These are phyloP conservation scores for Epichloe coenophiala DNA, from an alignment of 2,329 filamentous ascomycete genomes.

Conservation along the genomic window DNA sequence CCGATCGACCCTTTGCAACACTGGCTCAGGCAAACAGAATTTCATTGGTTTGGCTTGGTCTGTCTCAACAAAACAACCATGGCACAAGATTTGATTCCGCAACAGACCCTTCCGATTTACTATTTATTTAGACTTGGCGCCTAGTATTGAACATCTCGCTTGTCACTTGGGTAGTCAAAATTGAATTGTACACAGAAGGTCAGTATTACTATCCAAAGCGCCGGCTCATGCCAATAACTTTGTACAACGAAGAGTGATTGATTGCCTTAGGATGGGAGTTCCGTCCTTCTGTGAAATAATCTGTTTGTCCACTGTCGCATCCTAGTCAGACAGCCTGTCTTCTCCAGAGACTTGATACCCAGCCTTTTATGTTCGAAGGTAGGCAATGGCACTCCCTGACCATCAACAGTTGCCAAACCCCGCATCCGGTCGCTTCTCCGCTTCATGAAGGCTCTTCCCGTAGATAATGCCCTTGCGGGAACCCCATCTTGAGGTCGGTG, in stretches of 20 bases:
- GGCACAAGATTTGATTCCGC: no score
- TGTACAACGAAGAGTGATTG: not conserved
- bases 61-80: no score
- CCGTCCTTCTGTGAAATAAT: slow-evolving; percentile 5
- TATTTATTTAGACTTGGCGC: not conserved
- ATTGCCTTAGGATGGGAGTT: not conserved
- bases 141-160: not conserved
- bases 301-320: slow-evolving; percentile 9
- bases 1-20: no score
- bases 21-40: no score
- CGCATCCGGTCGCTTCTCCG: slow-evolving; percentile 8
- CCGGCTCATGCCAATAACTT: not conserved
- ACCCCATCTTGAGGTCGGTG: not conserved
- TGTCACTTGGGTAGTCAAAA: not conserved
- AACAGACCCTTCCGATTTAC: not conserved
- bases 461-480: slow-evolving; percentile 12
- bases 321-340: slow-evolving; percentile 1
- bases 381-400: not conserved
- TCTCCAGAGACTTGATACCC: not conserved
- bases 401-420: not conserved
- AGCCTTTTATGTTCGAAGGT: not conserved
- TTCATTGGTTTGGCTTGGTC: no score
- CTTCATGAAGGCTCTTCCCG: slow-evolving; percentile 14
- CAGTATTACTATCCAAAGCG: not conserved
- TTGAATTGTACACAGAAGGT: not conserved